Evolutionary conservation across 257 asterid genomes (phyloP).

Genomic region (Scutellaria minor): DNA sequence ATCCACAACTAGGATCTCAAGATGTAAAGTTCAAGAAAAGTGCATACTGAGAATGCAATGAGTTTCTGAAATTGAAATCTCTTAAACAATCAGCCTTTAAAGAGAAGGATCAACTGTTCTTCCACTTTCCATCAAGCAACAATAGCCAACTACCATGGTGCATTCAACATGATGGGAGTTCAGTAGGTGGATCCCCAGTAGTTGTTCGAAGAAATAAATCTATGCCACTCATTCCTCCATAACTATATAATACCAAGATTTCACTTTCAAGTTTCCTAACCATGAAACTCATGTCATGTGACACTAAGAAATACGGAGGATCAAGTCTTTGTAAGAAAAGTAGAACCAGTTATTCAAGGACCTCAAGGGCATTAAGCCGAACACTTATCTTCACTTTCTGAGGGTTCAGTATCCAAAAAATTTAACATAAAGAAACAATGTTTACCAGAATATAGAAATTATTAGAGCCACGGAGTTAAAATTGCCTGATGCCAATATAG

Average conservation of each 20-base stretch:
- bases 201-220: background rate
- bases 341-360: background rate
- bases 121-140: background rate
- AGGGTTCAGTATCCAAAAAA: background rate
- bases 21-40: slow-evolving; percentile 18
- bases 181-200: slow-evolving; percentile 2
- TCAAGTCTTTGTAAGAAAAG: background rate
- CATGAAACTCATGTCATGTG: background rate
- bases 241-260: background rate
- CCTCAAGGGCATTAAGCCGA: slow-evolving; percentile 5
- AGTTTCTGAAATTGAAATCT: slow-evolving; percentile 1
- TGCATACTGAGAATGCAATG: slow-evolving; percentile 7
- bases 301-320: background rate
- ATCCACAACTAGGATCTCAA: background rate
- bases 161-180: slow-evolving; percentile 6
- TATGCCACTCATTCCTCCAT: background rate
- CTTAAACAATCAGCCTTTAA: slow-evolving; percentile 1
- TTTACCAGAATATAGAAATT: background rate
- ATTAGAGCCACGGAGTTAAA: background rate
- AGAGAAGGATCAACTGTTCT: background rate
- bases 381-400: background rate
- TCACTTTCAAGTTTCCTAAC: background rate
- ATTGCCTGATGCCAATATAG: background rate
- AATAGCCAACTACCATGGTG: background rate
- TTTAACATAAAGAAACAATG: background rate